phyloP scores from a whole-genome alignment of 805 yeast genomes.

The Hanseniaspora singularis region DNA sequence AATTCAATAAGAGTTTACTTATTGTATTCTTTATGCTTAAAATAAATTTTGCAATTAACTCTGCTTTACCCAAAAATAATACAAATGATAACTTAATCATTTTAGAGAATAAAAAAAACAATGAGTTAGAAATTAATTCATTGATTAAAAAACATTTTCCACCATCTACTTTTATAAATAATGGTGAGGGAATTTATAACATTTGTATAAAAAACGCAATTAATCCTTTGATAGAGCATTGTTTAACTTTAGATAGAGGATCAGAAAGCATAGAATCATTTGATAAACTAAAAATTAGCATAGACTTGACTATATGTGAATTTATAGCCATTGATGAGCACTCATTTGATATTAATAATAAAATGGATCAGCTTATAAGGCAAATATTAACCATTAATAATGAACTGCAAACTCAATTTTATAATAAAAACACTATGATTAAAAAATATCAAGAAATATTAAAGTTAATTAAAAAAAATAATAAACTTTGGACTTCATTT shows the following conservation, averaged over 20 bases:
- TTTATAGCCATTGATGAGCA: background rate
- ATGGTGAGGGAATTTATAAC: background rate
- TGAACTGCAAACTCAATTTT: background rate
- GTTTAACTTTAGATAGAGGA: background rate
- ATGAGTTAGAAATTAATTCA: too few relatives aligned
- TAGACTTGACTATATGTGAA: slow-evolving; percentile 8
- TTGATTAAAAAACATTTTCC: background rate
- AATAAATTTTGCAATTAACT: too few relatives aligned
- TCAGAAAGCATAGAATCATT: background rate
- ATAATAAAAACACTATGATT: background rate
- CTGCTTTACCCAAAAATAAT: too few relatives aligned
- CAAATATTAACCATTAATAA: background rate
- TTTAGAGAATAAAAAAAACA: too few relatives aligned
- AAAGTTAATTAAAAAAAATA: slow-evolving; percentile 2
- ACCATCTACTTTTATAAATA: background rate
- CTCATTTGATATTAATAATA: background rate
- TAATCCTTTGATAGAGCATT: background rate
- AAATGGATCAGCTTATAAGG: background rate
- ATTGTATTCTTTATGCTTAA: too few relatives aligned
- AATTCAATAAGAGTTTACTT: too few relatives aligned
- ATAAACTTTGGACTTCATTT: slow-evolving; percentile 6
- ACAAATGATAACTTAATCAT: too few relatives aligned
- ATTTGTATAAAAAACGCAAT: slow-evolving; percentile 2
- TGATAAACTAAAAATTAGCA: background rate
- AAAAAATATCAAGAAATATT: background rate